Conservation (phyloP, 805 yeast species). For the Kodamaea neixiangensis region DNA sequence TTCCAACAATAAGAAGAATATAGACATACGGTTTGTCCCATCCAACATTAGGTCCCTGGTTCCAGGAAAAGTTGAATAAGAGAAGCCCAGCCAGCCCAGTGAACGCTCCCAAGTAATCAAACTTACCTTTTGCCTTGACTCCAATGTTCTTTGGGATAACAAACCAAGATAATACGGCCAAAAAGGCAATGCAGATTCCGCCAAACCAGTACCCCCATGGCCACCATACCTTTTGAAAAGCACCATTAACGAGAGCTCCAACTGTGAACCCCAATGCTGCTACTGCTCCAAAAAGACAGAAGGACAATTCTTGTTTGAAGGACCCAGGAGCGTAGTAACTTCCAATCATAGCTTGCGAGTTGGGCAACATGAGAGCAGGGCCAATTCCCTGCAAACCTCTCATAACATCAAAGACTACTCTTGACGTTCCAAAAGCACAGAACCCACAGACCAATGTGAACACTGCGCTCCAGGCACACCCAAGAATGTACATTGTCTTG, state of each 20-base stretch:
- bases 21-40: slow-evolving; percentile 22
- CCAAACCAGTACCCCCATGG: slow-evolving; percentile 36
- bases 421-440: slow-evolving; percentile 23
- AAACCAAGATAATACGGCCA: slow-evolving; percentile 21
- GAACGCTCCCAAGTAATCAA: slow-evolving; percentile 29
- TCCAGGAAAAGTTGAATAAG: slow-evolving; percentile 21
- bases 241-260: slow-evolving; percentile 29
- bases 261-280: slow-evolving; percentile 36
- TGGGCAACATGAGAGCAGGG: slow-evolving; percentile 37
- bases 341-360: slow-evolving; percentile 34
- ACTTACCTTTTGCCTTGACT: slow-evolving; percentile 15
- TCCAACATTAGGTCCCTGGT: slow-evolving; percentile 22
- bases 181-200: slow-evolving; percentile 20
- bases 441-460: slow-evolving; percentile 29
- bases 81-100: slow-evolving; percentile 19
- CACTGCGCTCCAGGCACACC: slow-evolving; percentile 25
- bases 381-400: slow-evolving; percentile 39
- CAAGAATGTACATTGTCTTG: slow-evolving; percentile 28
- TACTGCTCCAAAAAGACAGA: slow-evolving; percentile 36
- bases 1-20: slow-evolving; percentile 19
- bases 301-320: slow-evolving; percentile 19
- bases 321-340: slow-evolving; percentile 28
- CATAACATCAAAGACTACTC: slow-evolving; percentile 29
- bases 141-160: slow-evolving; percentile 33
- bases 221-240: slow-evolving; percentile 35